Percentiles rank a stretch among this genome's conserved stretches.
Evolutionary conservation across 768 basidiomycete species (phyloP).

Genomic region (Pleurotus tuber-regium): DNA sequence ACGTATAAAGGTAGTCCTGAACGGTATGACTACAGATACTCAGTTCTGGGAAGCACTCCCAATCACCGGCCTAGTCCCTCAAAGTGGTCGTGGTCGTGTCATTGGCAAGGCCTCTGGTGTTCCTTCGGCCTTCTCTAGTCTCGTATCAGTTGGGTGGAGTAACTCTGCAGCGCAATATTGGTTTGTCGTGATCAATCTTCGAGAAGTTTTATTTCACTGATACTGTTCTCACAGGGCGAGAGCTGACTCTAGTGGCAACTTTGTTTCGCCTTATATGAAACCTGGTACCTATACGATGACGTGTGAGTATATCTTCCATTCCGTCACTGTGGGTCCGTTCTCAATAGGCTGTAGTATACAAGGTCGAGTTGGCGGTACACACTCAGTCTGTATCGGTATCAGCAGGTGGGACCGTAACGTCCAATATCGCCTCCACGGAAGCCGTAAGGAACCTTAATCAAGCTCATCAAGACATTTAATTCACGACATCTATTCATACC

Average conservation of each 20-base stretch:
- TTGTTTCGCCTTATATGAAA: conserved; percentile 39
- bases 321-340: not conserved
- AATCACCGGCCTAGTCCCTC: conserved; percentile 21
- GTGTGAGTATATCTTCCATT: conserved; percentile 19
- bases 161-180: conserved; percentile 31
- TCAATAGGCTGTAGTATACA: conserved; percentile 27
- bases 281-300: conserved; percentile 44
- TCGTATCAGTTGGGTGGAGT: conserved; percentile 25
- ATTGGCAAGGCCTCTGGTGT: conserved; percentile 28
- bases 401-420: conserved; percentile 23
- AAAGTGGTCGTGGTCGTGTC: conserved; percentile 25
- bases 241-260: conserved; percentile 27
- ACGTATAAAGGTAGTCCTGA: not conserved
- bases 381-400: conserved; percentile 23
- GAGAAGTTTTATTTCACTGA: not conserved
- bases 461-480: not conserved
- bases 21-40: conserved; percentile 17
- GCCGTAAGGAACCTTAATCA: no score
- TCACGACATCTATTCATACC: not conserved
- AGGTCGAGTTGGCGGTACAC: conserved; percentile 31
- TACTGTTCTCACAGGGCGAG: conserved; percentile 22
- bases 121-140: conserved; percentile 18
- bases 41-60: conserved; percentile 29
- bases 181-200: conserved; percentile 12
- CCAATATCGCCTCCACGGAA: conserved; percentile 30